phyloP scores from a whole-genome alignment of 179 eudicot genomes.

The Drosera spatulata region DNA sequence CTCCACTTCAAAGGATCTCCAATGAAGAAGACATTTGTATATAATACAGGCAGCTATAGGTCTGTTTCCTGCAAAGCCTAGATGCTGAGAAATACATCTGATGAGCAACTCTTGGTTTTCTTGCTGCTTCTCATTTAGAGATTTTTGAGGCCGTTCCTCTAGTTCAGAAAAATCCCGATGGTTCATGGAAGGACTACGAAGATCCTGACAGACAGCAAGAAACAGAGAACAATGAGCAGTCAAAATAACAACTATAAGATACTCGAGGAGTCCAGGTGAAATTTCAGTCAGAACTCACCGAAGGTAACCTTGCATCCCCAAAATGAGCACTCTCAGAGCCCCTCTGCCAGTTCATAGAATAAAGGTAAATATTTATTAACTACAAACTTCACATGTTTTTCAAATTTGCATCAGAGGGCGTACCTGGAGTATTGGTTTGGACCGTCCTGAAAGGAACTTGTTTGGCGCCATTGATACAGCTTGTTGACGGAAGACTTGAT shows the following conservation, averaged over 20 bases:
- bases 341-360: slow-evolving; percentile 46
- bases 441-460: slow-evolving; percentile 66
- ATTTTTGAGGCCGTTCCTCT: slow-evolving; percentile 93
- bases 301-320: slow-evolving; percentile 19
- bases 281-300: slow-evolving; percentile 18
- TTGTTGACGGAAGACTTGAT: slow-evolving; percentile 95
- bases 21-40: slow-evolving; percentile 89
- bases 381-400: no score
- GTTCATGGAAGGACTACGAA: slow-evolving; percentile 70
- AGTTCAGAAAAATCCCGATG: slow-evolving; percentile 52
- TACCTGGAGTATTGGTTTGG: slow-evolving; percentile 89
- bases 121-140: slow-evolving; percentile 86
- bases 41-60: slow-evolving; percentile 89
- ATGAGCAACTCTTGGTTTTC: slow-evolving; percentile 13
- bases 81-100: slow-evolving; percentile 59
- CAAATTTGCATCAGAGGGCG: not conserved
- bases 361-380: not conserved
- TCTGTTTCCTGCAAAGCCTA: slow-evolving; percentile 77
- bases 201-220: slow-evolving; percentile 33
- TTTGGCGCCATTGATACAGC: slow-evolving; percentile 71
- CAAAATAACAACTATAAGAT: not conserved
- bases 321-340: slow-evolving; percentile 64
- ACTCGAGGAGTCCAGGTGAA: not conserved
- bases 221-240: not conserved
- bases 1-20: slow-evolving; percentile 99